These are phyloP conservation scores for Solanum acaule DNA, from an alignment of 257 asterid genomes.

Conservation along the genomic window DNA sequence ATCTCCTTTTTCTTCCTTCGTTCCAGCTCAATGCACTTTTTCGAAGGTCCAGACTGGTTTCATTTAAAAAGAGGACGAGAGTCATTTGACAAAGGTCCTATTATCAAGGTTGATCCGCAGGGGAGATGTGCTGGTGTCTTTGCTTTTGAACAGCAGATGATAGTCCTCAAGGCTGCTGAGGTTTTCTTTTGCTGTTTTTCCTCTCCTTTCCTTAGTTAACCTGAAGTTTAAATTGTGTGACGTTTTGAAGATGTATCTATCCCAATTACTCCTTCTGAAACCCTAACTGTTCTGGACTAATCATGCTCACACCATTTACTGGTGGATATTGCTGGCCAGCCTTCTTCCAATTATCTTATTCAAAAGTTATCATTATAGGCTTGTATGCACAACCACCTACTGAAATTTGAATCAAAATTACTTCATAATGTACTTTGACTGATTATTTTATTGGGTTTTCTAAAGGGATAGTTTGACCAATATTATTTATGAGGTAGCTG, in stretches of 20 bases:
- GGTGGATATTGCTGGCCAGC: background rate
- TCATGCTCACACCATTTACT: background rate
- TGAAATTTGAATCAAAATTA: background rate
- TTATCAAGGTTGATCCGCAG: conserved; percentile 81
- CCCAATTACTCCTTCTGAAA: background rate
- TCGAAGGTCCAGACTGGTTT: conserved; percentile 95
- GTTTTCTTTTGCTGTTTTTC: conserved; percentile 23
- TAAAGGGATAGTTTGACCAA: background rate
- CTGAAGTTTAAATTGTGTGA: background rate
- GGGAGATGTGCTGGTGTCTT: conserved; percentile 94
- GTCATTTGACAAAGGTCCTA: conserved; percentile 73
- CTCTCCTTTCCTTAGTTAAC: background rate
- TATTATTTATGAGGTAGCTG: background rate
- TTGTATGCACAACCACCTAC: background rate
- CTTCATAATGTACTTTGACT: background rate
- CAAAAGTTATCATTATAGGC: background rate
- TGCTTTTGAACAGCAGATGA: conserved; percentile 81
- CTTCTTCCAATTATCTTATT: background rate
- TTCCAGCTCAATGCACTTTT: conserved; percentile 97
- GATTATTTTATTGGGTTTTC: background rate
- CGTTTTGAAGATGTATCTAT: background rate
- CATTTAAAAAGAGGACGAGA: conserved; percentile 88
- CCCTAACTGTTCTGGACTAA: background rate
- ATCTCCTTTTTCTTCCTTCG: conserved; percentile 5
- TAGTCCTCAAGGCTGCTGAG: conserved; percentile 95